These are phyloP conservation scores for Gyromitra esculenta DNA, from an alignment of 2,329 filamentous ascomycete genomes.

Conservation along the genomic window DNA sequence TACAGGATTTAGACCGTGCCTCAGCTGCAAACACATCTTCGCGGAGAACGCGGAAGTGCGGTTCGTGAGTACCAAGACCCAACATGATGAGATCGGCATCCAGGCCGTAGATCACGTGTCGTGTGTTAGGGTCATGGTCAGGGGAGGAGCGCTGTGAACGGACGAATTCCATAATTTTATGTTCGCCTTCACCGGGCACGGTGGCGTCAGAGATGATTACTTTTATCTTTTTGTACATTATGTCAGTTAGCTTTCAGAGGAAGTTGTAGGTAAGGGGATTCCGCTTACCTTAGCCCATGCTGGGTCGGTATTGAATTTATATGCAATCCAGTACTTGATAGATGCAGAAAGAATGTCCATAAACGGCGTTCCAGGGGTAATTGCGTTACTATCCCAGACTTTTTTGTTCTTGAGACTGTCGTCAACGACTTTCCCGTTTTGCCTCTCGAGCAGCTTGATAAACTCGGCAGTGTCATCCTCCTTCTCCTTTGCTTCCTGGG, in stretches of 20 bases:
- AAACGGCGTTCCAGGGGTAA: slow-evolving; percentile 80
- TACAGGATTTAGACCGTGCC: slow-evolving; percentile 81
- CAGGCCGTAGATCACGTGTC: slow-evolving; percentile 96
- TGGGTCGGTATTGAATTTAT: slow-evolving; percentile 96
- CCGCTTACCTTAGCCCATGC: slow-evolving; percentile 78
- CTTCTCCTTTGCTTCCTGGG: slow-evolving; percentile 93
- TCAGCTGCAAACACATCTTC: slow-evolving; percentile 97
- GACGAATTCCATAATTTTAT: slow-evolving; percentile 99
- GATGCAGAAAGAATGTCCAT: slow-evolving; percentile 95
- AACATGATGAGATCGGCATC: slow-evolving; percentile 99
- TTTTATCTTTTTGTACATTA: slow-evolving; percentile 69
- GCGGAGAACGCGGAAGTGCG: slow-evolving; percentile 92
- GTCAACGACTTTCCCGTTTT: slow-evolving; percentile 72
- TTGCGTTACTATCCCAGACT: slow-evolving; percentile 84
- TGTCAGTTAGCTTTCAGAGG: slow-evolving; percentile 1
- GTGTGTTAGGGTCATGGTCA: slow-evolving; percentile 94
- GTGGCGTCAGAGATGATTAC: slow-evolving; percentile 98
- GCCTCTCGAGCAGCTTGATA: slow-evolving; percentile 81
- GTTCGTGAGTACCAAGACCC: slow-evolving; percentile 94
- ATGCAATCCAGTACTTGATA: slow-evolving; percentile 94
- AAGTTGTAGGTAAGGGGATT: not conserved
- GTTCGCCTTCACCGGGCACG: slow-evolving; percentile 96
- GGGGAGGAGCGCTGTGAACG: slow-evolving; percentile 90
- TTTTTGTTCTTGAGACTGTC: slow-evolving; percentile 78
- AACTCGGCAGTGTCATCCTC: slow-evolving; percentile 90